These are phyloP conservation scores for Hymenoscyphus infarciens DNA, from an alignment of 2,329 filamentous ascomycete genomes.

Conservation along the genomic window DNA sequence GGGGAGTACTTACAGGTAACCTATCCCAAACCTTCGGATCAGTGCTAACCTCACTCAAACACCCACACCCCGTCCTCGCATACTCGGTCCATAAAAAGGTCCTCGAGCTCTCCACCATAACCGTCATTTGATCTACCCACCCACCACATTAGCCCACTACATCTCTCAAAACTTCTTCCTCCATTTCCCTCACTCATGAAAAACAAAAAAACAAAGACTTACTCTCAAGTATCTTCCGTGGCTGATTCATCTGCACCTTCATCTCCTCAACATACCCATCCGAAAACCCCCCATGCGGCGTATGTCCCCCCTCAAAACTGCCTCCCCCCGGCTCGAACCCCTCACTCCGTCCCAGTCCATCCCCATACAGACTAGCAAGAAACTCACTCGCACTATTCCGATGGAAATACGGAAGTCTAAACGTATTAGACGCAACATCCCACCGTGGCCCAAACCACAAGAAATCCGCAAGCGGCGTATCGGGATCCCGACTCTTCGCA, in stretches of 20 bases:
- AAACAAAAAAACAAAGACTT: slow-evolving; percentile 19
- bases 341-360: slow-evolving; percentile 41
- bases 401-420: slow-evolving; percentile 57
- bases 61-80: slow-evolving; percentile 39
- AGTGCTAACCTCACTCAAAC: slow-evolving; percentile 36
- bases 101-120: slow-evolving; percentile 49
- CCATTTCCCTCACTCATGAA: neutral
- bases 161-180: no score
- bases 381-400: slow-evolving; percentile 48
- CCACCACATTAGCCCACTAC: no score
- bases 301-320: slow-evolving; percentile 38
- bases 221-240: slow-evolving; percentile 42
- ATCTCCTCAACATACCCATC: slow-evolving; percentile 45
- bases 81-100: slow-evolving; percentile 57
- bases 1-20: slow-evolving; percentile 48
- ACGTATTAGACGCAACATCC: slow-evolving; percentile 58
- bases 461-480: slow-evolving; percentile 60
- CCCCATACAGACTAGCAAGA: slow-evolving; percentile 41
- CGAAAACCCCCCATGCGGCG: slow-evolving; percentile 44
- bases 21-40: slow-evolving; percentile 51
- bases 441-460: slow-evolving; percentile 65
- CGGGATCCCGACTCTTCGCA: slow-evolving; percentile 43
- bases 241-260: slow-evolving; percentile 40
- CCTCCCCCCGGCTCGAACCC: slow-evolving; percentile 48
- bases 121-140: slow-evolving; percentile 42